A percentile compares a stretch with the other conserved stretches of the same genome.
These are phyloP conservation scores for Stipa capillata DNA, from an alignment of 176 grass and related monocot species.

Conservation along the genomic window DNA sequence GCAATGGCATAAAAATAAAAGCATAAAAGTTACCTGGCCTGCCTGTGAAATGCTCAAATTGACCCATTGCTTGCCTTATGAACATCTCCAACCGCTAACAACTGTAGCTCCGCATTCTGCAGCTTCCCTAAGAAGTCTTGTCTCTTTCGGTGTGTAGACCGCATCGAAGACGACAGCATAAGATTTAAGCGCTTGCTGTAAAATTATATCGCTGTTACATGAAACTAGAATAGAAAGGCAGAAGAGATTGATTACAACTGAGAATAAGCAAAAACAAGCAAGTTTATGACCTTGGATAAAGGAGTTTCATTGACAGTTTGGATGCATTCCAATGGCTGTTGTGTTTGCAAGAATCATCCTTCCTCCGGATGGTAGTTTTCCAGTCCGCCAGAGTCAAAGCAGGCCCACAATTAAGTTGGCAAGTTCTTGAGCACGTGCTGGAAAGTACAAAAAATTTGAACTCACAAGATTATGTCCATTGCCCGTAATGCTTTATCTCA, in stretches of 20 bases:
- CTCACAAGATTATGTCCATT: background rate
- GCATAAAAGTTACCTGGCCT: constrained; percentile 43
- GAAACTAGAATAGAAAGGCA: background rate
- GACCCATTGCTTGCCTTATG: constrained; percentile 86
- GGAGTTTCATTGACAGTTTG: constrained; percentile 89
- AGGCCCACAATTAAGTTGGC: constrained; percentile 71
- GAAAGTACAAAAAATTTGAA: constrained; percentile 13
- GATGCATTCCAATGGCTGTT: constrained; percentile 95
- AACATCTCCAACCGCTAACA: constrained; percentile 99
- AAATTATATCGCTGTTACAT: constrained; percentile 3
- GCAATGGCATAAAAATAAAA: background rate
- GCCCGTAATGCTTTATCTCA: background rate
- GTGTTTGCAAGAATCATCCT: constrained; percentile 98
- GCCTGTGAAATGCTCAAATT: constrained; percentile 89
- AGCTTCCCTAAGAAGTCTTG: constrained; percentile 80
- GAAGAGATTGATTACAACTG: background rate
- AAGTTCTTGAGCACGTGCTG: constrained; percentile 82
- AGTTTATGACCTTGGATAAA: constrained; percentile 68
- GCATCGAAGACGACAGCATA: constrained; percentile 93
- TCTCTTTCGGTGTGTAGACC: constrained; percentile 92
- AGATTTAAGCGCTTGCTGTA: constrained; percentile 79
- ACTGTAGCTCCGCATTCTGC: constrained; percentile 66
- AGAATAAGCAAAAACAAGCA: background rate
- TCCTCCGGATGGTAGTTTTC: constrained; percentile 85
- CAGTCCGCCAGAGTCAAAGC: constrained; percentile 74